Evolutionary conservation across 1,139 yeast genomes (phyloP).

Genomic region (Kazachstania sp.): DNA sequence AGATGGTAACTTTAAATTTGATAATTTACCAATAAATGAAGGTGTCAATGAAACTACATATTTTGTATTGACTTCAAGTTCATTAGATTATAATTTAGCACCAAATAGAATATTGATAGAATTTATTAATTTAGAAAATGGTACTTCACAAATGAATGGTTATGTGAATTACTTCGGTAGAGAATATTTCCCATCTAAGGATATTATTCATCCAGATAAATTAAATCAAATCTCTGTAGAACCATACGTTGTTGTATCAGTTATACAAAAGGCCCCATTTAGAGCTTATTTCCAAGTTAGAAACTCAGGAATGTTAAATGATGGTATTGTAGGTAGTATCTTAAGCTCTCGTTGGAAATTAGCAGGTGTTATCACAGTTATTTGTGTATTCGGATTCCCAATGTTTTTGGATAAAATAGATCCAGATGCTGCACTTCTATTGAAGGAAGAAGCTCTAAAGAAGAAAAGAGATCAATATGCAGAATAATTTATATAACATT

Average conservation of each 20-base stretch:
- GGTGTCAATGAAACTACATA: constrained; percentile 22
- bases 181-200: constrained; percentile 30
- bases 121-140: constrained; percentile 15
- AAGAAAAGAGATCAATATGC: constrained; percentile 24
- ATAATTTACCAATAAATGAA: constrained; percentile 21
- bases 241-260: constrained; percentile 20
- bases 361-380: constrained; percentile 24
- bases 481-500: constrained; percentile 1
- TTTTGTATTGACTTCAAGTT: constrained; percentile 24
- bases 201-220: constrained; percentile 26
- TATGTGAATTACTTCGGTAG: constrained; percentile 29
- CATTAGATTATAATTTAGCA: constrained; percentile 27
- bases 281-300: constrained; percentile 30
- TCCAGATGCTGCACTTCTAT: constrained; percentile 33
- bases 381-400: constrained; percentile 29
- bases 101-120: constrained; percentile 29
- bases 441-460: constrained; percentile 28
- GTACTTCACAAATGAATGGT: constrained; percentile 16
- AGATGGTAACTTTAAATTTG: constrained; percentile 25
- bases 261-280: constrained; percentile 26
- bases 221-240: constrained; percentile 18
- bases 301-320: constrained; percentile 27
- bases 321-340: constrained; percentile 33
- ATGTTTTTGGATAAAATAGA: constrained; percentile 33
- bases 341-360: constrained; percentile 33